Evolutionary conservation across 257 asterid genomes (phyloP), one percentile per base, ranked within the genome.

Genomic region (Echites panduratus): DNA sequence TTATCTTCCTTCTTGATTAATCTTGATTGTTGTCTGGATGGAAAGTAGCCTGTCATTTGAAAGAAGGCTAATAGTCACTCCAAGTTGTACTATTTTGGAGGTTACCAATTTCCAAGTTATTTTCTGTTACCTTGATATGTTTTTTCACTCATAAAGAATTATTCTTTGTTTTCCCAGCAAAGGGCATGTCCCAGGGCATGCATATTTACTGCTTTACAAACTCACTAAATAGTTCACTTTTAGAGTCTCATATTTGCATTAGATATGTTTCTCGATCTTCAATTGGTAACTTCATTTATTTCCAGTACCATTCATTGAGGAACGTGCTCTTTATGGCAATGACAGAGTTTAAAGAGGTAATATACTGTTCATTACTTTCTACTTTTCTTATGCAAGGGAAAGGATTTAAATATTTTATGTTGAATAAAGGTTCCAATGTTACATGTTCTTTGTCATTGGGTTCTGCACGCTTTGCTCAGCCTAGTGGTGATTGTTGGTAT

Each of bases 281-380:
- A 32, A 75, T 61, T 70, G 64, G 29, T 20, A 62, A 73, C 65
- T 57, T 66, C 32, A 22, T 57, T 77, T 72, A 57, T 80, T 79
- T 66, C 49, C 93, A 94, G 99, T 94, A 86, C 81, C 97, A 94
- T 69, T 72, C 95, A 0, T 66, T 94, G 61, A 84, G 82, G 84
- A 94, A 94, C 77, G 77, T 85, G 84, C 88, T 91, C 68, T 91
- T 78, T 77, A 89, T 94, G 99, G 92, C 91, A 53, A 84, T 79
- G 91, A 94, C 97, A 13, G 99, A 94, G 73, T 91, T 91, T 65
- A 77, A 83, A 78, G 76, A 79, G 88, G 99, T 91, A 88, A 73
- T 69, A 20, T 66, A 24, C 0, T 75, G 73, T 52, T 45, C 26
- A 68, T 75, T 12, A 53, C 54, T 22, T 73, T 49, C 13, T 59